Evolutionary conservation across 73 alveolate genomes (phyloP).

Genomic region (Paramecium primaurelia): DNA sequence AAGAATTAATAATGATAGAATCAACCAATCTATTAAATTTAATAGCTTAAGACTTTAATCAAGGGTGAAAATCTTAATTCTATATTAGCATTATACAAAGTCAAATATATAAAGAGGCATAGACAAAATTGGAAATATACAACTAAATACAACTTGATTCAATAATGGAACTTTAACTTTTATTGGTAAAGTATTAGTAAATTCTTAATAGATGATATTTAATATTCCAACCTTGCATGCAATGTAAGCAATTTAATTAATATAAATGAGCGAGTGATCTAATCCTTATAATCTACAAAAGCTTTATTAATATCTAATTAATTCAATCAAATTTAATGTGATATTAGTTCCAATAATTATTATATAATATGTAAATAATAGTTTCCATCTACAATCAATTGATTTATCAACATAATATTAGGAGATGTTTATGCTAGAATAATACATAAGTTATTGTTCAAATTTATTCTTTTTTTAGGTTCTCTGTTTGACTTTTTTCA

Average conservation of each 20-base stretch:
- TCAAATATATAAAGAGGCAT: constrained; percentile 42
- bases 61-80: neutral
- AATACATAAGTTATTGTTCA: neutral
- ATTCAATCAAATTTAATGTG: constrained; percentile 4
- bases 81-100: neutral
- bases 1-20: neutral
- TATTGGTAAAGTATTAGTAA: neutral
- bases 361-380: neutral
- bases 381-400: constrained; percentile 38
- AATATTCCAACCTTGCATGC: constrained; percentile 7
- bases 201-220: constrained; percentile 20
- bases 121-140: constrained; percentile 19
- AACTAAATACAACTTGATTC: neutral
- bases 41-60: neutral
- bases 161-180: neutral
- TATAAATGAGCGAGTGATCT: neutral
- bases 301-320: constrained; percentile 31
- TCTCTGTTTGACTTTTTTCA: neutral
- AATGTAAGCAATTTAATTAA: constrained; percentile 19
- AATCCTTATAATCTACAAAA: neutral
- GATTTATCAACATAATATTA: neutral
- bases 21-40: neutral
- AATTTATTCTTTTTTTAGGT: neutral
- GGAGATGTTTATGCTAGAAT: neutral
- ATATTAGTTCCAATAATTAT: constrained; percentile 3